Evolutionary conservation across 225 moss, liverwort and hornwort species (phyloP).

Genomic region (Thuidium tamariscinum): DNA sequence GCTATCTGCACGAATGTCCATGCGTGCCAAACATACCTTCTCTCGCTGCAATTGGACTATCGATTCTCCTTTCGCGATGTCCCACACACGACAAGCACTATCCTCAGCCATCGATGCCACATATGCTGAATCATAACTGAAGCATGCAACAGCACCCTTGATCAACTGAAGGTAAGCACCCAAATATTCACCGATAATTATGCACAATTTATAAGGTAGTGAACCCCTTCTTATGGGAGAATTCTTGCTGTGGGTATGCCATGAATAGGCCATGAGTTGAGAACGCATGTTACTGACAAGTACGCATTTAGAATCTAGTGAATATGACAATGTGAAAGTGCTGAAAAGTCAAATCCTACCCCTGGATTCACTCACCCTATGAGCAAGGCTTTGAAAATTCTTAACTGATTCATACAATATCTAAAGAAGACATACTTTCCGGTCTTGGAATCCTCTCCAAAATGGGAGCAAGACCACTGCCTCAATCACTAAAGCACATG

Average conservation of each 20-base stretch:
- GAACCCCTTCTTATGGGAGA: neutral
- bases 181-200: neutral
- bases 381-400: neutral
- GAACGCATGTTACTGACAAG: neutral
- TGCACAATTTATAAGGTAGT: neutral
- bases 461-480: neutral
- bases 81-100: slow-evolving; percentile 66
- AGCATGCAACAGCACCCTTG: neutral
- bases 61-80: slow-evolving; percentile 23
- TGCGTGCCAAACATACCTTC: slow-evolving; percentile 18
- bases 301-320: neutral
- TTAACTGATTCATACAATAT: neutral
- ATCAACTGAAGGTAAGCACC: neutral
- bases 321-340: neutral
- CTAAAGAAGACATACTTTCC: neutral
- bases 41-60: slow-evolving; percentile 30
- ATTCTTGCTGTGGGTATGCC: neutral
- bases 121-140: slow-evolving; percentile 79
- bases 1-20: neutral
- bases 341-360: neutral
- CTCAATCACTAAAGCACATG: neutral
- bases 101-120: slow-evolving; percentile 48
- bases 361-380: neutral
- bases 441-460: neutral
- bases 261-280: neutral